phyloP scores from a whole-genome alignment of 1,284 basidiomycete species.

The Puccinia horiana region DNA sequence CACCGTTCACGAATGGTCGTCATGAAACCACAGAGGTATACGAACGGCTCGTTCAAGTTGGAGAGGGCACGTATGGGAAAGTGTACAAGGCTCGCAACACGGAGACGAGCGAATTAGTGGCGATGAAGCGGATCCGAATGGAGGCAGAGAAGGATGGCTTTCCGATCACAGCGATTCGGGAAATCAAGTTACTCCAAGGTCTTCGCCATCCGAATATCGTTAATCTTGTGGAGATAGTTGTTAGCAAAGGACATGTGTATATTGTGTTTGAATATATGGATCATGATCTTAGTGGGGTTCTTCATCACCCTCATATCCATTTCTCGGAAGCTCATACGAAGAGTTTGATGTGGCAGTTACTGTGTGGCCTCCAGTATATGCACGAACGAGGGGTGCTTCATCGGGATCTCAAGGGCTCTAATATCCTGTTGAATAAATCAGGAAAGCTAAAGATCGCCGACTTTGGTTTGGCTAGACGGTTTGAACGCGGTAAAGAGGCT shows the following conservation, averaged over 20 bases:
- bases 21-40: slow-evolving; percentile 65
- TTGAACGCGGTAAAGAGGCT: slow-evolving; percentile 58
- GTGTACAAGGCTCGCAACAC: slow-evolving; percentile 95
- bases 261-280: slow-evolving; percentile 99
- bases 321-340: slow-evolving; percentile 88
- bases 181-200: slow-evolving; percentile 94
- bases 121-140: slow-evolving; percentile 96
- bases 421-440: slow-evolving; percentile 88
- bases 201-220: slow-evolving; percentile 87
- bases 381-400: slow-evolving; percentile 95
- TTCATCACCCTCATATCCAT: slow-evolving; percentile 80
- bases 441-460: slow-evolving; percentile 95
- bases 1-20: slow-evolving; percentile 20
- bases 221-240: slow-evolving; percentile 94
- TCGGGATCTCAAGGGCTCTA: slow-evolving; percentile 97
- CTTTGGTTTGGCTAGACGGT: slow-evolving; percentile 96
- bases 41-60: slow-evolving; percentile 86
- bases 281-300: slow-evolving; percentile 91
- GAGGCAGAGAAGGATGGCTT: slow-evolving; percentile 96
- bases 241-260: slow-evolving; percentile 90
- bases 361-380: slow-evolving; percentile 86
- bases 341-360: slow-evolving; percentile 90
- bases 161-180: slow-evolving; percentile 96
- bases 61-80: slow-evolving; percentile 98
- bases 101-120: slow-evolving; percentile 74